These are phyloP conservation scores for Boletus vermiculosoides DNA, from an alignment of 768 basidiomycete genomes.

Conservation along the genomic window DNA sequence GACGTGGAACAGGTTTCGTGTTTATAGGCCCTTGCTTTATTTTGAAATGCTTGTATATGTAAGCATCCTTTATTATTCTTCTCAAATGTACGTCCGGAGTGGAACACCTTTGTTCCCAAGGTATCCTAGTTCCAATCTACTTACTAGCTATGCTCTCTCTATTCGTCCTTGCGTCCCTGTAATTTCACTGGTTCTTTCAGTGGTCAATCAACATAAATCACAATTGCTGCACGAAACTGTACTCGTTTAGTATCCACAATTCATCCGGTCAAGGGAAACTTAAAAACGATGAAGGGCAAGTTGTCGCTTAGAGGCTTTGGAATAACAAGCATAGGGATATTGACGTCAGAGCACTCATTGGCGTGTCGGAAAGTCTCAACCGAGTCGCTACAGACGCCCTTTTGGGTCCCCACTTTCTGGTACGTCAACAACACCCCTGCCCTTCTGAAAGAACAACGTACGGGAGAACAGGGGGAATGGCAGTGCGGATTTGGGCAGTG, in stretches of 20 bases:
- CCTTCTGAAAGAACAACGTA: not conserved
- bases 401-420: not conserved
- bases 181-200: not conserved
- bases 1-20: constrained; percentile 3
- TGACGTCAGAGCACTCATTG: constrained; percentile 2
- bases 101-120: not conserved
- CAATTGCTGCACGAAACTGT: not conserved
- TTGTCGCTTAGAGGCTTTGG: not conserved
- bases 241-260: not conserved
- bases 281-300: not conserved
- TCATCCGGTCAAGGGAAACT: not conserved
- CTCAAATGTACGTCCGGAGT: not conserved
- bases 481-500: constrained; percentile 2
- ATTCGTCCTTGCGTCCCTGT: not conserved
- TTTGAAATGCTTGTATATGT: not conserved
- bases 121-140: not conserved
- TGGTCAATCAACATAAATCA: not conserved
- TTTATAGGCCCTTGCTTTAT: not conserved
- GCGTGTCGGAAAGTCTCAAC: not conserved
- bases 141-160: not conserved
- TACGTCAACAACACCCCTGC: constrained; percentile 3
- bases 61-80: not conserved
- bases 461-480: not conserved
- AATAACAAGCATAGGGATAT: not conserved
- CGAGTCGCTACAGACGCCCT: not conserved